Evolutionary conservation across 2,329 filamentous ascomycete species (phyloP), one percentile per base, ranked within the genome.

Genomic region (Cordyceps farinosa): DNA sequence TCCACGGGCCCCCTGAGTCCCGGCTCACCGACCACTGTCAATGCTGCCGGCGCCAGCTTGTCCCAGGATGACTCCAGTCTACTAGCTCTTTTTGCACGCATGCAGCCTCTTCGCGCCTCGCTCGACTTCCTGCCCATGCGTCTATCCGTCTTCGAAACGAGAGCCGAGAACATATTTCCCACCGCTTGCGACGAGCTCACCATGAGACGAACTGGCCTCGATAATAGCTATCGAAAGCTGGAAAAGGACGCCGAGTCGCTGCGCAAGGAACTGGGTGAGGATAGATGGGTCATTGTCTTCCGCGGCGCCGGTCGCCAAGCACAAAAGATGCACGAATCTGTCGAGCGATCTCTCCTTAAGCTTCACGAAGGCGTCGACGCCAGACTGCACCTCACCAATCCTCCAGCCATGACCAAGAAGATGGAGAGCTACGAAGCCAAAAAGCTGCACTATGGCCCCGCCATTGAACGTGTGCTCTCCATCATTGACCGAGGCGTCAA

Each of bases 401-500:
- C 87, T 29, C 80, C 87, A 6, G 80, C 82, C 1, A 84, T 95
- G 77, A 81, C 82, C 65, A 96, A 95, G 78, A 94, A 92, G 75
- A 87, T 96, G 48, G 92, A 97, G 74, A 96, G 85, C 69, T 99
- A 97, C 74, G 93, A 97, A 73, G 91, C 90, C 50, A 99, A 98
- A 81, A 96, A 94, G 76, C 87, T 87, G 64, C 94, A 98, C 74
- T 99, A 98, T 71, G 90, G 92, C 1, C 91, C 93, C 10, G 94
- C 95, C 1, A 96, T 99, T 72, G 91, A 95, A 73, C 86, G 93
- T 48, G 92, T 99, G 8, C 78, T 98, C 22, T 88, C 89, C 45
- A 96, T 98, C 72, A 97, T 98, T 57, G 92, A 97, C 69, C 94
- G 92, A 72, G 95, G 95, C n/a, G 90, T 98, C 70, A 90, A 91